Evolutionary conservation across 495 filamentous ascomycete species (phyloP), one percentile per base, ranked within the genome.

Genomic region (Ramalina intermedia): DNA sequence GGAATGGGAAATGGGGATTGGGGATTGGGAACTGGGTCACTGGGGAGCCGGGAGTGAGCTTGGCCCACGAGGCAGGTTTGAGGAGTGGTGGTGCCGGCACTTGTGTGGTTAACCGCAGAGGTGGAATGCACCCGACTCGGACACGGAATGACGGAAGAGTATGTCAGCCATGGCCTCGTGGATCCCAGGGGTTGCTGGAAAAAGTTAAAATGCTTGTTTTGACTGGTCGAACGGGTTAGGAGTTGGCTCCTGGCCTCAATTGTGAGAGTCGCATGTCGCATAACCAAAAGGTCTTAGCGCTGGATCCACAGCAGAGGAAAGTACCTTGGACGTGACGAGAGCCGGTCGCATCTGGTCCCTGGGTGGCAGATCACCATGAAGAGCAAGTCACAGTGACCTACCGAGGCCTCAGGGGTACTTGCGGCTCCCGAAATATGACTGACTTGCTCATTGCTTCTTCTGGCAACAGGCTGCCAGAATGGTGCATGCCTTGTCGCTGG

Each of bases 241-340:
- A 33, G 29, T 13, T 33, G 29, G 29, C 12, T 13, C 7, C 29
- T 24, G 23, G 29, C 8, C 29, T 33, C 29, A 8, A 11, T 11
- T 7, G 6, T 33, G 29, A 11, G 6, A 23, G 56, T 55, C 56
- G 56, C 49, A 35, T 58, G 16, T 58, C 56, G 56, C 52, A 26
- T 58, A 43, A 48, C 40, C 38, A 51, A 47, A 21, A 17, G 27
- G 39, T 44, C 44, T 37, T 47, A 47, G 44, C 27, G 14, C 33
- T 17, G 18, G 37, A 8, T 47, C 44, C 33, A 27, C 17, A 26
- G 23, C 12, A 18, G 36, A 27, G 13, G n/a, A 21, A 47, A 27
- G 39, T 17, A 18, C 16, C 39, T n/a, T 41, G 39, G 39, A 41
- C 17, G 1, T 23, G 21, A 21, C 41, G 41, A 44, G 41, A 20